These are phyloP conservation scores for Pyronema omphalodes DNA, from an alignment of 495 filamentous ascomycete genomes.

Conservation along the genomic window DNA sequence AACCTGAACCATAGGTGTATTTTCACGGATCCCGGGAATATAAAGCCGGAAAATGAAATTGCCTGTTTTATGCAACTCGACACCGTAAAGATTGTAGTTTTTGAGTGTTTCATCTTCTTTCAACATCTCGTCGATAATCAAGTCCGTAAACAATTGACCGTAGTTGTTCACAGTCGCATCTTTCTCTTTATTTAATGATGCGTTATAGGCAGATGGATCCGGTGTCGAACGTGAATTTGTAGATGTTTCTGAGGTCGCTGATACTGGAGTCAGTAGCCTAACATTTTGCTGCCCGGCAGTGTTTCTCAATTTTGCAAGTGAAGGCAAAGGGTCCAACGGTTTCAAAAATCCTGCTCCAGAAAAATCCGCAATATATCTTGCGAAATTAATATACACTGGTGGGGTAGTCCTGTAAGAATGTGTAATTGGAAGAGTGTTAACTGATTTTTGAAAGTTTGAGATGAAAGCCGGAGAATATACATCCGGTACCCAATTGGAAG, in stretches of 20 bases:
- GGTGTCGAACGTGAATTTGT: neutral
- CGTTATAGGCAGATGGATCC: neutral
- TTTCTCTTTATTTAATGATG: neutral
- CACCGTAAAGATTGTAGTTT: constrained; percentile 23
- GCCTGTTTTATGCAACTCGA: constrained; percentile 12
- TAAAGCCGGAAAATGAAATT: constrained; percentile 16
- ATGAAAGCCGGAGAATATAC: constrained; percentile 24
- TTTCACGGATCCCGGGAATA: constrained; percentile 29
- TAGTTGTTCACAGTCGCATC: constrained; percentile 10
- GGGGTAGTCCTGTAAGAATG: neutral
- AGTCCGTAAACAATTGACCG: constrained; percentile 16
- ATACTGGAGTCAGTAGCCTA: neutral
- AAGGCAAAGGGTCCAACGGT: neutral
- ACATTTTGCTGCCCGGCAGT: neutral
- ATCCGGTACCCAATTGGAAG: constrained; percentile 16
- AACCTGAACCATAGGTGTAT: constrained; percentile 28
- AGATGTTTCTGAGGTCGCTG: too few relatives aligned
- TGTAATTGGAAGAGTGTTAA: constrained; percentile 15
- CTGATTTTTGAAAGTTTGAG: constrained; percentile 17
- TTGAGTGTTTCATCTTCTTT: constrained; percentile 15
- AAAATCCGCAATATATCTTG: neutral
- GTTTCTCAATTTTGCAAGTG: constrained; percentile 1
- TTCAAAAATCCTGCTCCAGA: constrained; percentile 1
- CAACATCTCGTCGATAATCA: constrained; percentile 14
- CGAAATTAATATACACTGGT: neutral